phyloP scores from a whole-genome alignment of 208 protist genomes.

The Acanthamoeba culbertsoni region DNA sequence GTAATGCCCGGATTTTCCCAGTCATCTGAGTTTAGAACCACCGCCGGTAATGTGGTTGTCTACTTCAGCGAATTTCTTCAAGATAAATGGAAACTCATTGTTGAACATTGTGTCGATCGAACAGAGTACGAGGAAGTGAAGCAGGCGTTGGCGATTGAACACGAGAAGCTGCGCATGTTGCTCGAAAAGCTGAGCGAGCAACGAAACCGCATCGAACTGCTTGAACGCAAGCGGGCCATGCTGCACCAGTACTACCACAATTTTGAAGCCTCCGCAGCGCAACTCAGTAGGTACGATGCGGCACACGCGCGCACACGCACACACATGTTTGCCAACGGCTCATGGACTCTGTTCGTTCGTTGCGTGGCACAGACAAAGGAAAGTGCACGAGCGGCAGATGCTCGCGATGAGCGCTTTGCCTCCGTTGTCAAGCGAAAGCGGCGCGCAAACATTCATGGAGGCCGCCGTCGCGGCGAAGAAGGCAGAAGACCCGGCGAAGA shows the following conservation, averaged over 20 bases:
- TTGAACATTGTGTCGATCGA: not conserved
- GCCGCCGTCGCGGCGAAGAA: too few species aligned
- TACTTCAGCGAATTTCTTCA: too few species aligned
- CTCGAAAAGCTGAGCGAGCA: not conserved
- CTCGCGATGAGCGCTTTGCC: too few species aligned
- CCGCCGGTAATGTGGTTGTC: not conserved
- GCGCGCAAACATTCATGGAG: too few species aligned
- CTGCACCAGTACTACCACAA: conserved; percentile 24
- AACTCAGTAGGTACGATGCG: not conserved
- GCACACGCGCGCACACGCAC: too few species aligned
- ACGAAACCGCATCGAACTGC: not conserved
- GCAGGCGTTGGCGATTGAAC: not conserved
- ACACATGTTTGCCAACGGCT: too few species aligned
- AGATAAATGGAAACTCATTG: not conserved
- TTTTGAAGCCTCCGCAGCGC: not conserved
- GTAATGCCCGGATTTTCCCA: conserved; percentile 2
- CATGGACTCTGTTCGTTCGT: too few species aligned
- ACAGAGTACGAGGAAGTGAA: conserved; percentile 38
- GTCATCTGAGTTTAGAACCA: conserved; percentile 10
- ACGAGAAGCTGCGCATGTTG: conserved; percentile 3
- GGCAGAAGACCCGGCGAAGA: too few species aligned
- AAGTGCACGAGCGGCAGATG: too few species aligned
- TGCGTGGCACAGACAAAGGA: not conserved
- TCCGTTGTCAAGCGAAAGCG: too few species aligned
- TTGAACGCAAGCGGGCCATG: conserved; percentile 32